Evolutionary conservation across 1,139 yeast genomes (phyloP).

Genomic region (Scheffersomyces parashehatae): DNA sequence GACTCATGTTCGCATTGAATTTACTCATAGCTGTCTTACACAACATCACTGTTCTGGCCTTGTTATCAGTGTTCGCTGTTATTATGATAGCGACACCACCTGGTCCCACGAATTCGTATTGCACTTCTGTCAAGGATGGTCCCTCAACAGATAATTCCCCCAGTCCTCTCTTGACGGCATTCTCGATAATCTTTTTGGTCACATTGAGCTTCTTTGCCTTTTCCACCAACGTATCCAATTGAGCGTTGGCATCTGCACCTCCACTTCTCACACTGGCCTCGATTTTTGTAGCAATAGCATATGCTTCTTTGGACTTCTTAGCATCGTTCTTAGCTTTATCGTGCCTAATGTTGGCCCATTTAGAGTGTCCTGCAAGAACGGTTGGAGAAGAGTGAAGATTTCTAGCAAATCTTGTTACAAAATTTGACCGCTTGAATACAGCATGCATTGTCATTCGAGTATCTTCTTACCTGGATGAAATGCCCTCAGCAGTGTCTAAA

Average conservation of each 20-base stretch:
- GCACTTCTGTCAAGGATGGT: slow-evolving; percentile 37
- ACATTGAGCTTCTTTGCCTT: slow-evolving; percentile 77
- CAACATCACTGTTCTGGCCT: slow-evolving; percentile 73
- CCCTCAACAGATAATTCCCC: slow-evolving; percentile 49
- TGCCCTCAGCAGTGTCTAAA: too few species aligned
- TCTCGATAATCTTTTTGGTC: slow-evolving; percentile 80
- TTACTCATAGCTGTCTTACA: slow-evolving; percentile 78
- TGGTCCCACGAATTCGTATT: slow-evolving; percentile 93
- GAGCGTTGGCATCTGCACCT: slow-evolving; percentile 64
- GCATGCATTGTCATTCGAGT: too few species aligned
- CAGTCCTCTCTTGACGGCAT: slow-evolving; percentile 81
- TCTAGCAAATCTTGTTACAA: too few species aligned
- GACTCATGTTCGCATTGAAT: slow-evolving; percentile 69
- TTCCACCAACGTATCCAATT: slow-evolving; percentile 73
- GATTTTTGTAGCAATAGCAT: slow-evolving; percentile 71
- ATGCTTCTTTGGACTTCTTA: slow-evolving; percentile 66
- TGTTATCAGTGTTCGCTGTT: slow-evolving; percentile 87
- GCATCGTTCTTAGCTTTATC: slow-evolving; percentile 94
- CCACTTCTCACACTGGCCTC: slow-evolving; percentile 66
- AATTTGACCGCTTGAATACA: too few species aligned
- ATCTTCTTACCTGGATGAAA: too few species aligned
- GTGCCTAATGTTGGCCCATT: slow-evolving; percentile 94
- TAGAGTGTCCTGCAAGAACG: slow-evolving; percentile 71
- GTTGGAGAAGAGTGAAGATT: too few species aligned
- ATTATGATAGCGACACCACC: slow-evolving; percentile 85